Conservation (phyloP, 1,284 basidiomycete genomes). For the Fomitopsis schrenkii region DNA sequence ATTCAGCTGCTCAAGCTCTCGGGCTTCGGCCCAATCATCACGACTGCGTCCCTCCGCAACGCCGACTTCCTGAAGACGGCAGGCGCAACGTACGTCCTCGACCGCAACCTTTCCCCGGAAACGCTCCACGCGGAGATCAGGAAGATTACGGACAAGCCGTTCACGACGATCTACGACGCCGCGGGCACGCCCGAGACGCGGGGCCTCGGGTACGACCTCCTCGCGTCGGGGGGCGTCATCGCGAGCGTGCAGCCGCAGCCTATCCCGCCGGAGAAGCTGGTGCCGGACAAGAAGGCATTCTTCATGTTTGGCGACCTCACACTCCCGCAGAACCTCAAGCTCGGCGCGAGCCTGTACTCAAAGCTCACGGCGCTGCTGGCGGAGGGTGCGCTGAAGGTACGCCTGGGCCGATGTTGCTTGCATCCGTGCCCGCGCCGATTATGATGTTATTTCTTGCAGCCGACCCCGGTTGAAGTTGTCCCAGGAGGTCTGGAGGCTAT, state of each 20-base stretch:
- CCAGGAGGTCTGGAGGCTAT: constrained; percentile 43
- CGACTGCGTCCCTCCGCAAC: constrained; percentile 32
- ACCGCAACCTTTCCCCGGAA: constrained; percentile 19
- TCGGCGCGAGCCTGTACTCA: constrained; percentile 5
- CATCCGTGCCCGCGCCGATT: not conserved
- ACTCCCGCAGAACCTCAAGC: not conserved
- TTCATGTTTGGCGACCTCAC: constrained; percentile 1
- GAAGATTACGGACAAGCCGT: constrained; percentile 14
- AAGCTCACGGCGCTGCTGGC: constrained; percentile 8
- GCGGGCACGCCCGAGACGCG: constrained; percentile 20
- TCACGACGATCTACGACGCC: constrained; percentile 25
- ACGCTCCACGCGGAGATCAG: constrained; percentile 15
- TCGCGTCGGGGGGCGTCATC: constrained; percentile 14
- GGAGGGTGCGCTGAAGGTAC: constrained; percentile 12
- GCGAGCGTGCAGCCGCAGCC: not conserved
- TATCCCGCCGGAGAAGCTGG: not conserved
- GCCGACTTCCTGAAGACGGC: constrained; percentile 26
- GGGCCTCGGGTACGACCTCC: constrained; percentile 12
- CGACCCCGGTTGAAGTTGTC: constrained; percentile 35
- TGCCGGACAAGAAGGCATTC: constrained; percentile 2
- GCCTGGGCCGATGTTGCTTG: not conserved
- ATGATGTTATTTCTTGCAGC: constrained; percentile 7
- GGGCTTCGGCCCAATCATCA: constrained; percentile 32
- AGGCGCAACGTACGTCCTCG: constrained; percentile 35
- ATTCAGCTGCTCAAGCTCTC: constrained; percentile 34